These are phyloP conservation scores for Monascus ruber DNA, from an alignment of 2,329 filamentous ascomycete species.

Conservation along the genomic window DNA sequence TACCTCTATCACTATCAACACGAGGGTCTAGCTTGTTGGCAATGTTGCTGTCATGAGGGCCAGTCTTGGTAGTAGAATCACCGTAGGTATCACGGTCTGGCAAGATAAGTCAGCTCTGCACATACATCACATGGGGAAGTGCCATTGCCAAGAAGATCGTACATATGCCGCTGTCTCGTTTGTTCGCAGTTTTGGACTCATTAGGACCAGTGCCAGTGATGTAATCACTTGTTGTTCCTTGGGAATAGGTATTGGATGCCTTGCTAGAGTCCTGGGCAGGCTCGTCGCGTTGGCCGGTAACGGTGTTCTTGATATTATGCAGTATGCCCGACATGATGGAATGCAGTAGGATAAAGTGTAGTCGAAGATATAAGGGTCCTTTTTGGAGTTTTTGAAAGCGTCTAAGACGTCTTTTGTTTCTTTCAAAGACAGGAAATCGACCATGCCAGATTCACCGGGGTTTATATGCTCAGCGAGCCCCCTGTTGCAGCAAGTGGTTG, in stretches of 20 bases:
- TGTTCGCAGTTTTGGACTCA: slow-evolving; percentile 16
- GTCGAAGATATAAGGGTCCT: not conserved
- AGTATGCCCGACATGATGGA: slow-evolving; percentile 35
- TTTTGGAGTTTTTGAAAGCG: not conserved
- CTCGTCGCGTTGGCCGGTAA: slow-evolving; percentile 22
- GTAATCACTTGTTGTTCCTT: not conserved
- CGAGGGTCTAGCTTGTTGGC: slow-evolving; percentile 44
- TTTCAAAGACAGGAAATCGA: not conserved
- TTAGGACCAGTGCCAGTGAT: slow-evolving; percentile 20
- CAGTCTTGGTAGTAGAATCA: slow-evolving; percentile 8
- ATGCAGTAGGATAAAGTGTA: not conserved
- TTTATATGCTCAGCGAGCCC: slow-evolving; percentile 3
- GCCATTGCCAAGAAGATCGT: too few species aligned
- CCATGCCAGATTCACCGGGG: not conserved
- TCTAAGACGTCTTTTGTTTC: not conserved
- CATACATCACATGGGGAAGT: too few species aligned
- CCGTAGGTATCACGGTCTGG: too few species aligned
- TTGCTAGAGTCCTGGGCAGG: slow-evolving; percentile 7
- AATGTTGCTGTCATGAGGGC: slow-evolving; percentile 32
- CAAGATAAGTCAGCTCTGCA: too few species aligned
- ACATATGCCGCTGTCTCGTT: slow-evolving; percentile 2
- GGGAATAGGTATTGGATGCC: slow-evolving; percentile 1
- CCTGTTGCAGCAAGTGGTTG: too few species aligned
- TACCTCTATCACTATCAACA: slow-evolving; percentile 27
- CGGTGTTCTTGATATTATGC: slow-evolving; percentile 38